phyloP scores from a whole-genome alignment of 768 basidiomycete species.

The Wakefieldia striispora region DNA sequence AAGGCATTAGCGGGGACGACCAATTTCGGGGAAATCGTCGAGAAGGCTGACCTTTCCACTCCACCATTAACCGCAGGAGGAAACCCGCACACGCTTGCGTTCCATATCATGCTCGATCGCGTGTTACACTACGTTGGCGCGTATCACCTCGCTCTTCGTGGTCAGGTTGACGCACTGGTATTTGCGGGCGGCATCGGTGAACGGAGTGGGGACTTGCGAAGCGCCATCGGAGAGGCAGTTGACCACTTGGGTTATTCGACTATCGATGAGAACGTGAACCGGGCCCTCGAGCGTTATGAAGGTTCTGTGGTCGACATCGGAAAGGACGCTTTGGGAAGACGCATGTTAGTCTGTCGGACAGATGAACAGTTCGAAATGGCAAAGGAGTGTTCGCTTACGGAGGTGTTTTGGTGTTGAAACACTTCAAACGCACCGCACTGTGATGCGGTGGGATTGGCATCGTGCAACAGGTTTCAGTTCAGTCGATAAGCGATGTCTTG shows the following conservation, averaged over 20 bases:
- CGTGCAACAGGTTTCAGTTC: background rate
- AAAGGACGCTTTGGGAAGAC: conserved; percentile 24
- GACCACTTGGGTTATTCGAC: conserved; percentile 59
- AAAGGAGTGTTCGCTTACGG: conserved; percentile 32
- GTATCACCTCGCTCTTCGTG: conserved; percentile 71
- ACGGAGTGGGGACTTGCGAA: conserved; percentile 57
- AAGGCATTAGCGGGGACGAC: conserved; percentile 76
- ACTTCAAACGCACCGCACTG: background rate
- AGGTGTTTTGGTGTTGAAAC: conserved; percentile 16
- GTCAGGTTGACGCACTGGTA: conserved; percentile 72
- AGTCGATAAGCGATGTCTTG: too few species aligned
- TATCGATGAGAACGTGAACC: conserved; percentile 50
- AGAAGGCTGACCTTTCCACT: conserved; percentile 33
- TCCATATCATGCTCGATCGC: conserved; percentile 76
- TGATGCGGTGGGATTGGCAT: background rate
- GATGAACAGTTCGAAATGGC: conserved; percentile 62
- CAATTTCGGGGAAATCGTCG: conserved; percentile 71
- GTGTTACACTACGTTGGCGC: conserved; percentile 69
- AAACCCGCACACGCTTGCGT: conserved; percentile 58
- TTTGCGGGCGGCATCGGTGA: conserved; percentile 92
- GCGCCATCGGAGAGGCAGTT: conserved; percentile 52
- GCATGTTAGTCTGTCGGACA: conserved; percentile 60
- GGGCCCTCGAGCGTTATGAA: conserved; percentile 31
- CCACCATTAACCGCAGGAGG: conserved; percentile 19
- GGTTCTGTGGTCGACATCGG: conserved; percentile 51